Evolutionary conservation across 371 early-diverging fungal genomes (phyloP).

Genomic region (Vairimorpha necatrix): DNA sequence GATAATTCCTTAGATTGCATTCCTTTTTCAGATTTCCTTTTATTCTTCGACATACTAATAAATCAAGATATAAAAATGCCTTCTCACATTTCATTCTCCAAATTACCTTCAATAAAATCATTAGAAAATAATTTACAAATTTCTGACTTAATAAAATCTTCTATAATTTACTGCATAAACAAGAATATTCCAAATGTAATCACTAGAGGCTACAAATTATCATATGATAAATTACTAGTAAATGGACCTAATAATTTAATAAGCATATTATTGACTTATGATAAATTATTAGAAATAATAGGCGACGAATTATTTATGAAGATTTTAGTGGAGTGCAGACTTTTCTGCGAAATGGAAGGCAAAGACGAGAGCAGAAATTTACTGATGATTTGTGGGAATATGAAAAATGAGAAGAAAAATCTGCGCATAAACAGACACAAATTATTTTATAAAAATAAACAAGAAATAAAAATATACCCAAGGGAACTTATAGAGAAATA

Average conservation of each 20-base stretch:
- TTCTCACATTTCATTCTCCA: background rate
- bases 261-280: background rate
- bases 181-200: background rate
- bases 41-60: background rate
- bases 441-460: conserved; percentile 30
- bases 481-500: conserved; percentile 1
- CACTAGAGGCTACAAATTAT: background rate
- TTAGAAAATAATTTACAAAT: background rate
- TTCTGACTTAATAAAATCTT: background rate
- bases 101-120: background rate
- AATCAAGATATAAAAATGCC: background rate
- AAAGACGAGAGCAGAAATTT: background rate
- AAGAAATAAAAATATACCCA: background rate
- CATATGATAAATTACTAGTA: background rate
- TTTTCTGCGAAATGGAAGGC: conserved; percentile 29
- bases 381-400: conserved; percentile 42
- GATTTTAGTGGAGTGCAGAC: conserved; percentile 41
- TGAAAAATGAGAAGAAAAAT: conserved; percentile 1
- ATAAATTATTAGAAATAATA: background rate
- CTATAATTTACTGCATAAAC: background rate
- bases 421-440: conserved; percentile 23
- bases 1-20: background rate
- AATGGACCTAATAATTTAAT: background rate
- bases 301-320: conserved; percentile 50
- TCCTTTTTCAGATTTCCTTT: background rate